phyloP scores from a whole-genome alignment of 768 basidiomycete genomes.

The Lentinula sp. region DNA sequence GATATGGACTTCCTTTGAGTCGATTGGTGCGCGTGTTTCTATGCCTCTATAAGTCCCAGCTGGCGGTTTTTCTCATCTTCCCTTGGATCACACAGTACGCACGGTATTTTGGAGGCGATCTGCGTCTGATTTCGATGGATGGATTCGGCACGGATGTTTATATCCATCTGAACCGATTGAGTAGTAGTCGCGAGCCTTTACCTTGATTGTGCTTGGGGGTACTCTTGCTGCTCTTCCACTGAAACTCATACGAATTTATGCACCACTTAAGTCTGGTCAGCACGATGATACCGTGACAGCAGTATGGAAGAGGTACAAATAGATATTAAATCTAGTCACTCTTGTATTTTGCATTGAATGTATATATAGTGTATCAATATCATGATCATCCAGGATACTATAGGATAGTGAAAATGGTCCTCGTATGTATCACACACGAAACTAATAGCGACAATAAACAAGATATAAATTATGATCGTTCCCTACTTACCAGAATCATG shows the following conservation, averaged over 20 bases:
- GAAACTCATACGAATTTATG: neutral
- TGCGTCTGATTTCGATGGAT: constrained; percentile 95
- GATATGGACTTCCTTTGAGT: constrained; percentile 90
- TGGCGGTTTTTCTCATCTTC: neutral
- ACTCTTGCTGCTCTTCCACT: neutral
- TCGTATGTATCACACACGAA: too few species aligned
- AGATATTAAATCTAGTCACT: too few species aligned
- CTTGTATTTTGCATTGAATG: too few species aligned
- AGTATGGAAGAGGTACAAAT: too few species aligned
- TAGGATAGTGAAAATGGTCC: too few species aligned
- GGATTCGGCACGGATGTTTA: constrained; percentile 96
- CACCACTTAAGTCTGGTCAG: neutral
- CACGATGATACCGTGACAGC: neutral
- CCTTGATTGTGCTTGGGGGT: constrained; percentile 28
- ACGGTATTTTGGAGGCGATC: constrained; percentile 90
- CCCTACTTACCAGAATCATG: neutral
- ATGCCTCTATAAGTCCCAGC: neutral
- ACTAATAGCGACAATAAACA: neutral
- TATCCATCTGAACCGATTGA: constrained; percentile 83
- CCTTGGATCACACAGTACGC: constrained; percentile 56
- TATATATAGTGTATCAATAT: too few species aligned
- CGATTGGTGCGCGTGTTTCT: constrained; percentile 58
- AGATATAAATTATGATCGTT: neutral
- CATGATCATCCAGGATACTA: too few species aligned
- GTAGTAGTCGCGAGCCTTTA: constrained; percentile 76